Base-by-base conservation (phyloP, 2,329 filamentous ascomycete genomes). In the Ophiostoma angusticollis region DNA sequence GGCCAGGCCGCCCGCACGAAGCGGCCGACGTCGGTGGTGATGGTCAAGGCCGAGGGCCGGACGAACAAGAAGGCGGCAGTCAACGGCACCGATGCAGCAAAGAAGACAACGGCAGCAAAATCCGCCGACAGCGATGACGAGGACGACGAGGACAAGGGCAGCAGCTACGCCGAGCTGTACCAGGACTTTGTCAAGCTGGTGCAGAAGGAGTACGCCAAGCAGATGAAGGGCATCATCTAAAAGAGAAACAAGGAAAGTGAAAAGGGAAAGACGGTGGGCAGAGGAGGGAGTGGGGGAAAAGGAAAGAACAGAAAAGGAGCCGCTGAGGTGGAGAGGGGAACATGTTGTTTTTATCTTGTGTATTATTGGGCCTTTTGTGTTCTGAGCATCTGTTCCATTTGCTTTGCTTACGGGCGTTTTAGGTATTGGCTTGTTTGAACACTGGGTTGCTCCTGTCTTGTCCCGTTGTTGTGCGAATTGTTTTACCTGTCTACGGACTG, bases 1-100 rank as follows among this genome's bases (percentile, higher is more conserved):
- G 91, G 91, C 55, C 84, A 84, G 50, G 89, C 91, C 4, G 87
- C 87, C 45, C 83, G 80, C 60, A 98, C 91, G 35, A 98, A 96
- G 78, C 72, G 91, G 47, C 91, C 91, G 36, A 98, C 91, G 25
- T 93, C 83, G 59, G 91, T 98, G 40, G 85, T 95, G 52, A 93
- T 98, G 86, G 76, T 81, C 42, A 52, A 54, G 48, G 44, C 53
- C 39, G 50, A 55, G 47, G 54, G 54, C 43, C 45, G 48, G 25
- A 37, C 41, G 53, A 72, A 72, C 56, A 73, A 77, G 60, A 70
- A 69, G 60, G 55, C 58, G 38, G 58, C 62, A 48, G n/a, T n/a
- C n/a, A n/a, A n/a, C n/a, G n/a, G n/a, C n/a, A n/a, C n/a, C n/a
- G n/a, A n/a, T n/a, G 56, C 56, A 51, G 63, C 52, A 45, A 62